Evolutionary conservation across 1,284 basidiomycete species (phyloP).

Genomic region (Tilletia caries): DNA sequence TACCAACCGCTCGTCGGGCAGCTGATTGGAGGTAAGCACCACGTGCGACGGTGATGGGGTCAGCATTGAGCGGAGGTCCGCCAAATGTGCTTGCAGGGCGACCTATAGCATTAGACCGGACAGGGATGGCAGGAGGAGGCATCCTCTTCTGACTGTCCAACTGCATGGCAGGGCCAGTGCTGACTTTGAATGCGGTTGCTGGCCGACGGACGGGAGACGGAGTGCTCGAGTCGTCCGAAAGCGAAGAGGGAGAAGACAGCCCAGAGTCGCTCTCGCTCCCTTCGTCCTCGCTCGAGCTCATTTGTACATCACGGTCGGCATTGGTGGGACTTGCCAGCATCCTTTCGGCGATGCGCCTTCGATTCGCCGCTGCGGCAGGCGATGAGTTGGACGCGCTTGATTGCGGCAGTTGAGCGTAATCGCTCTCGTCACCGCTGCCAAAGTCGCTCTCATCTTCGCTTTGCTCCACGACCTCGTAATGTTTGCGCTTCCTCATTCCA

Average conservation of each 20-base stretch:
- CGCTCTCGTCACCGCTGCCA: constrained; percentile 25
- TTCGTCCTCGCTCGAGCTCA: neutral
- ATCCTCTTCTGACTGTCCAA: constrained; percentile 32
- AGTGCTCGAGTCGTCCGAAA: constrained; percentile 23
- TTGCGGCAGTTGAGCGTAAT: neutral
- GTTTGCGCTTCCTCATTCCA: constrained; percentile 6
- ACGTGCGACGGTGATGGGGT: neutral
- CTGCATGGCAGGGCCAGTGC: constrained; percentile 1
- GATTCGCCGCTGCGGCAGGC: neutral
- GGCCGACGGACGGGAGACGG: constrained; percentile 18
- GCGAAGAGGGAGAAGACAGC: constrained; percentile 22
- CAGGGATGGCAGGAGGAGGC: constrained; percentile 34
- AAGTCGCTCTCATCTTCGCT: constrained; percentile 28
- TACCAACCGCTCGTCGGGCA: constrained; percentile 31
- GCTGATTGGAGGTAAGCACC: constrained; percentile 22
- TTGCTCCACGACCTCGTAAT: neutral
- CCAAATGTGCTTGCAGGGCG: constrained; percentile 7
- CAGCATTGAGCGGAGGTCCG: neutral
- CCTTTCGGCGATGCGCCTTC: neutral
- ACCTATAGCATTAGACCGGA: neutral
- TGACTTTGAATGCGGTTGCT: constrained; percentile 16
- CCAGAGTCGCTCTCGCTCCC: constrained; percentile 6
- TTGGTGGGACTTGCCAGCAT: neutral
- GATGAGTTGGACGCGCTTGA: neutral
- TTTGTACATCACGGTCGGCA: neutral